Percentiles rank a stretch among this genome's conserved stretches.
phyloP scores from a whole-genome alignment of 2,329 filamentous ascomycete species.

The Penicillium italicum region DNA sequence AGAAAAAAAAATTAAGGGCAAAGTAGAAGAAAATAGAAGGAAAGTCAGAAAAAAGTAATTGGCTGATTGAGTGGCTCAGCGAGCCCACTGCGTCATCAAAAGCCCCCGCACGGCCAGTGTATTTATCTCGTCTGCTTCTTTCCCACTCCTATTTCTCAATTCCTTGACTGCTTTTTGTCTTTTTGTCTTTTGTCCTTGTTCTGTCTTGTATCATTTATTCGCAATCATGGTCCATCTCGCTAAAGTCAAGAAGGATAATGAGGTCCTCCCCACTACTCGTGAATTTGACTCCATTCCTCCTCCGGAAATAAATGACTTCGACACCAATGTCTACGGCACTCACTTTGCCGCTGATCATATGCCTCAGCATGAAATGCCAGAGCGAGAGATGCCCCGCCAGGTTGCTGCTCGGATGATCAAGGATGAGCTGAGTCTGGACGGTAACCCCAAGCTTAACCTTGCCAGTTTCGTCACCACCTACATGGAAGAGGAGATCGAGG shows the following conservation, averaged over 20 bases:
- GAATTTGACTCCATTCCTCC: constrained; percentile 41
- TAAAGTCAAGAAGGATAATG: constrained; percentile 35
- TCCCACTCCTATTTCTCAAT: not conserved
- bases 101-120: not conserved
- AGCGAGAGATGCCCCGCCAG: constrained; percentile 82
- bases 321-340: constrained; percentile 82
- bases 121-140: not conserved
- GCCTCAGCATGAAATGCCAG: constrained; percentile 80
- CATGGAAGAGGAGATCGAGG: constrained; percentile 94
- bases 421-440: constrained; percentile 87
- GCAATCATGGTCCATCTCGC: constrained; percentile 44
- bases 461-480: constrained; percentile 95
- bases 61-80: not conserved
- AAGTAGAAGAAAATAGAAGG: not conserved
- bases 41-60: not conserved
- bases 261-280: constrained; percentile 38
- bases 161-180: not conserved
- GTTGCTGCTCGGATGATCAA: constrained; percentile 97
- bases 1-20: too few relatives aligned
- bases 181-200: not conserved
- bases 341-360: constrained; percentile 77
- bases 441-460: constrained; percentile 78
- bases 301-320: constrained; percentile 51
- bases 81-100: not conserved
- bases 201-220: not conserved